Evolutionary conservation across 2,329 filamentous ascomycete species (phyloP), one percentile per base, ranked within the genome.

Genomic region (Microsporum canis): DNA sequence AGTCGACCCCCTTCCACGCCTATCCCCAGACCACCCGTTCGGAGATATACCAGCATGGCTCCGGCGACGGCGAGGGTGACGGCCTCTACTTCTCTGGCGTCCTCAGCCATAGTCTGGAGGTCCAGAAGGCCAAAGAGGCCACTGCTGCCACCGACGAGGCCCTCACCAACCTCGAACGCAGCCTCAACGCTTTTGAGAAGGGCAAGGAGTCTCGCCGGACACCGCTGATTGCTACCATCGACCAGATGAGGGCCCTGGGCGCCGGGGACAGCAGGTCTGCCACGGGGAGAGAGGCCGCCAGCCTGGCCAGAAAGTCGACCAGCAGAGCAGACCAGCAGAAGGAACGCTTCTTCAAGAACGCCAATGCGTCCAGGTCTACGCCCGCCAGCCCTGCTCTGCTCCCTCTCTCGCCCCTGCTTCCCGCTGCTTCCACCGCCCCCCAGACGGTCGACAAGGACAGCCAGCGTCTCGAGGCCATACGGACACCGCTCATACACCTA

Each of bases 121-220:
- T 83, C 39, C 77, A 80, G 67, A 80, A 80, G 71, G 79, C 79
- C 43, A 76, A 80, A 69, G 75, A 80, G 69, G 79, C 76, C 39
- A 81, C 79, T 49, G 79, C 80, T 33, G 80, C 79, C 63, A 79
- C 79, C 43, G 84, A 86, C 70, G 79, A 80, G 63, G 84, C 84
- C 33, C 71, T 86, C 70, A 81, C 81, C 59, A 79, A 78, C 43
- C 75, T 86, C 60, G 79, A 84, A 71, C 82, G 77, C 69, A 84
- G 77, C 67, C 76, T 86, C 70, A 83, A 79, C 63, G 79, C 81
- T 27, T 78, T 82, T 58, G 77, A 84, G 68, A 77, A 84, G 68
- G 78, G 83, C 65, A 84, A 84, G 71, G 79, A 84, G 71, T 82
- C 82, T 41, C 83, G 82, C 70, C 81, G 80, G 75, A 75, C 73